Base-by-base conservation (phyloP, 2,329 filamentous ascomycete species). In the Plenodomus lindquistii region DNA sequence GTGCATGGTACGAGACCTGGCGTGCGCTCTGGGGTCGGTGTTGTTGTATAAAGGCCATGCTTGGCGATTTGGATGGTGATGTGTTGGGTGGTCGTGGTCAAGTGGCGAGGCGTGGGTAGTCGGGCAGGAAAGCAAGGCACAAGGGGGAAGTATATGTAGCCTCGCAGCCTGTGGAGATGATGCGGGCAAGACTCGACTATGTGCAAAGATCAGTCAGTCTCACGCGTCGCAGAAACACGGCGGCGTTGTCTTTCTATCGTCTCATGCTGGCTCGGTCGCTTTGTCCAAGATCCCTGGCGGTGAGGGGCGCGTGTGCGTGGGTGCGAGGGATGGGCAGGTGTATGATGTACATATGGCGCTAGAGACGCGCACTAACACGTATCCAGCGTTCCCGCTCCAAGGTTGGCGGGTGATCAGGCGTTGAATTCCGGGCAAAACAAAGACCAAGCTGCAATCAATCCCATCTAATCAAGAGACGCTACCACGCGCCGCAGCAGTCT, bases 11-110 rank as follows among this genome's bases (percentile, higher is more conserved):
- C 15, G 71, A 71, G 21, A 67, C 50, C 48, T 68, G 68, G 13
- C 69, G 66, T 40, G 67, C 59, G 40, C 61, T 57, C 50, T 64
- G 68, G 31, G 69, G 71, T 8, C 70, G 64, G 36, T 71, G 69
- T 46, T 72, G 70, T 56, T 73, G 71, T 44, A 66, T 62, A 45
- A 73, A 73, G 21, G 71, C 71, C 71, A 73, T 73, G n/a, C 17
- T 53, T 37, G 29, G 31, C 37, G 40, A 36, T 50, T 54, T 45
- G n/a, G 40, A 44, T 35, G 34, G 50, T 21, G 34, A 48, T n/a
- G 48, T 37, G 43, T 36, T 34, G 46, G 40, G 39, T 29, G 10
- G 53, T 37, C 22, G 48, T 40, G 37, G 57, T 55, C 27, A 15
- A 15, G 9, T 31, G 11, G 27, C 22, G 48, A 53, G 53, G 46